phyloP scores from a whole-genome alignment of 2,329 filamentous ascomycete genomes.

The Xylaria sp. region DNA sequence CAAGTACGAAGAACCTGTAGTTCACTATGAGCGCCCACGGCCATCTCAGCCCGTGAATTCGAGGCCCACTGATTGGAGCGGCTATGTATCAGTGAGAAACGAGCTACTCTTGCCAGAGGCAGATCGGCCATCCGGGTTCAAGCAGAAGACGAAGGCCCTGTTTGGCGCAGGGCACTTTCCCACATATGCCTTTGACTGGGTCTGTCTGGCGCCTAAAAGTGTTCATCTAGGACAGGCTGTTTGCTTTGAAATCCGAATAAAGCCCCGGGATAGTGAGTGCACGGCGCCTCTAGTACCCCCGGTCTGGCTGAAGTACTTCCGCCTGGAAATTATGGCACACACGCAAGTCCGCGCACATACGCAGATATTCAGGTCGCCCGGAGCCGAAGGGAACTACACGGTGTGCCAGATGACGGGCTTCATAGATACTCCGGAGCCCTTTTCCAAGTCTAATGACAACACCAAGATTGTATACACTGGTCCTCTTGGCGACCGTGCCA shows the following conservation, averaged over 20 bases:
- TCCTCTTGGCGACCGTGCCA: slow-evolving; percentile 7
- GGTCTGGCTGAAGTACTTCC: slow-evolving; percentile 25
- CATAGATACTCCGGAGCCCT: slow-evolving; percentile 19
- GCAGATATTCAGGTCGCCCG: slow-evolving; percentile 7
- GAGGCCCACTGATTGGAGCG: slow-evolving; percentile 22
- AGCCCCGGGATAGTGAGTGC: slow-evolving; percentile 26
- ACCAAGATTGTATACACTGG: slow-evolving; percentile 30
- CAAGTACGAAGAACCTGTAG: slow-evolving; percentile 28
- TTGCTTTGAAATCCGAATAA: slow-evolving; percentile 28
- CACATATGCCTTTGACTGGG: slow-evolving; percentile 37
- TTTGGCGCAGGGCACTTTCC: slow-evolving; percentile 31
- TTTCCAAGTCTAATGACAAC: slow-evolving; percentile 27
- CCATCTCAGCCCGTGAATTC: background rate
- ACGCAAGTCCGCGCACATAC: slow-evolving; percentile 21
- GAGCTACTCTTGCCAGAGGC: slow-evolving; percentile 33
- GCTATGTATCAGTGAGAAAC: slow-evolving; percentile 23
- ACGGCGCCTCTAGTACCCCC: slow-evolving; percentile 33
- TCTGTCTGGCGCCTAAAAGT: slow-evolving; percentile 22
- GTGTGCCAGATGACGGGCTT: slow-evolving; percentile 2
- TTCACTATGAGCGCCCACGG: slow-evolving; percentile 28
- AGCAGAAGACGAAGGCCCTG: slow-evolving; percentile 34
- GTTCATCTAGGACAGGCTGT: slow-evolving; percentile 28
- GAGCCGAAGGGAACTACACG: slow-evolving; percentile 12
- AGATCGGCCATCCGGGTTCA: slow-evolving; percentile 32
- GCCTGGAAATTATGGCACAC: slow-evolving; percentile 18